Percentiles rank a stretch among this genome's conserved stretches.
These are phyloP conservation scores for Protomyces inundatus DNA, from an alignment of 1,139 yeast species.

Conservation along the genomic window DNA sequence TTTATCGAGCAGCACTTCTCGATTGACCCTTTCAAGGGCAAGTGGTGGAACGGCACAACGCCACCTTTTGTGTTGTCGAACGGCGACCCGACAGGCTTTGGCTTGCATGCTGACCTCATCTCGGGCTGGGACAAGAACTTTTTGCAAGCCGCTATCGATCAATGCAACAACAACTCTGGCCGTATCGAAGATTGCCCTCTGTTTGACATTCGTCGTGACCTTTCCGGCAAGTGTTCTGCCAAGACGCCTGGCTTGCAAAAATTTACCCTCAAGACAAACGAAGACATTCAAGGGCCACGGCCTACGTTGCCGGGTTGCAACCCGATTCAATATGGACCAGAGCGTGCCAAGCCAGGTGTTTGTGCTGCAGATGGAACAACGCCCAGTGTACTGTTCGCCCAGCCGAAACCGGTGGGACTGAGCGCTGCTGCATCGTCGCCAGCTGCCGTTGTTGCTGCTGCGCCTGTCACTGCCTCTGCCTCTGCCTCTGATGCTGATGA, in stretches of 20 bases:
- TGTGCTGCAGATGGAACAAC: conserved; percentile 2
- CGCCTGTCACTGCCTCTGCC: not conserved
- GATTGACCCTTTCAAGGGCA: conserved; percentile 14
- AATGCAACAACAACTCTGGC: conserved; percentile 24
- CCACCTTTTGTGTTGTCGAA: conserved; percentile 26
- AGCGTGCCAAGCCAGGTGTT: conserved; percentile 5
- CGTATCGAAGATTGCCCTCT: conserved; percentile 26
- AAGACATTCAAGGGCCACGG: not conserved
- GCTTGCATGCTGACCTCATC: conserved; percentile 27
- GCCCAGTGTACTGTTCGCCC: not conserved
- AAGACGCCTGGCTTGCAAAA: conserved; percentile 5
- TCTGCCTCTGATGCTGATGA: not conserved
- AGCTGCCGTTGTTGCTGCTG: not conserved
- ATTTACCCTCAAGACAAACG: conserved; percentile 1
- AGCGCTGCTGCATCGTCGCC: not conserved
- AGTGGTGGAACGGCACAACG: conserved; percentile 25
- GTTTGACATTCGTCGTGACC: conserved; percentile 10
- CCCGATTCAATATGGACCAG: conserved; percentile 22
- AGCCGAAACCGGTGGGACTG: not conserved
- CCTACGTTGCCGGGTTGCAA: conserved; percentile 24
- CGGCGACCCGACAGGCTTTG: conserved; percentile 29
- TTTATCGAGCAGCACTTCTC: conserved; percentile 26
- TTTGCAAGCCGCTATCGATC: conserved; percentile 26
- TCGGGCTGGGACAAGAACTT: conserved; percentile 28
- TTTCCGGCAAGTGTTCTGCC: conserved; percentile 1